These are phyloP conservation scores for Calonectria fujianensis DNA, from an alignment of 2,329 filamentous ascomycete species.

Conservation along the genomic window DNA sequence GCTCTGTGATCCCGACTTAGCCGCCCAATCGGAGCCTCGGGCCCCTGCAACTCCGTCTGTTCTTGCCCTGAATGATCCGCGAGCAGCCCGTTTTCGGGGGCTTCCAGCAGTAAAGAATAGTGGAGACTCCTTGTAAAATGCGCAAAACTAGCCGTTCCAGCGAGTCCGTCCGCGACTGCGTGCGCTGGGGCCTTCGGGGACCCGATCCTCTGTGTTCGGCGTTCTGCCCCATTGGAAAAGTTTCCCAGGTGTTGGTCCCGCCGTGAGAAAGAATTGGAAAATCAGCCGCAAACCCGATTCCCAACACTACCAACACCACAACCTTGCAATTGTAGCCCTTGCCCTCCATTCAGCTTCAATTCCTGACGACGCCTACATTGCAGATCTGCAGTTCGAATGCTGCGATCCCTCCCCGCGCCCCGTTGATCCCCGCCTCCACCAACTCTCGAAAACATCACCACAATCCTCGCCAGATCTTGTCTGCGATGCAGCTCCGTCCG, in stretches of 20 bases:
- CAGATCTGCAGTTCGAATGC: slow-evolving; percentile 23
- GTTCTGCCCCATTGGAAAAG: slow-evolving; percentile 50
- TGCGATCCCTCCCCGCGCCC: slow-evolving; percentile 25
- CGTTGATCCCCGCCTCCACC: slow-evolving; percentile 25
- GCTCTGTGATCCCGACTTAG: not conserved
- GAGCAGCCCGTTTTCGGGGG: slow-evolving; percentile 32
- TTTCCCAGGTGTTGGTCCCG: slow-evolving; percentile 53
- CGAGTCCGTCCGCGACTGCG: not conserved
- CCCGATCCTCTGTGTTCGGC: slow-evolving; percentile 19
- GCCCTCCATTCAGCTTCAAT: slow-evolving; percentile 5
- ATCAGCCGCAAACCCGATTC: slow-evolving; percentile 36
- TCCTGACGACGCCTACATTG: slow-evolving; percentile 3
- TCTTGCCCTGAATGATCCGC: slow-evolving; percentile 49
- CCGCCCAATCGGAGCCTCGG: slow-evolving; percentile 36
- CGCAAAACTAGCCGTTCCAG: slow-evolving; percentile 28
- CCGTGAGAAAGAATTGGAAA: slow-evolving; percentile 47
- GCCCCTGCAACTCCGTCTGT: slow-evolving; percentile 34
- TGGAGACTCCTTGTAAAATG: slow-evolving; percentile 36
- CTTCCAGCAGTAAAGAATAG: slow-evolving; percentile 19
- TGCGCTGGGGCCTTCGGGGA: slow-evolving; percentile 14
- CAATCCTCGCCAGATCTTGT: slow-evolving; percentile 31
- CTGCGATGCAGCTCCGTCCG: slow-evolving; percentile 72
- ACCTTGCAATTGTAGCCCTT: slow-evolving; percentile 22
- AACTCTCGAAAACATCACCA: slow-evolving; percentile 29
- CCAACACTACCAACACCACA: slow-evolving; percentile 33